Evolutionary conservation across 768 basidiomycete genomes (phyloP).

Genomic region (Lactarius trivialis): DNA sequence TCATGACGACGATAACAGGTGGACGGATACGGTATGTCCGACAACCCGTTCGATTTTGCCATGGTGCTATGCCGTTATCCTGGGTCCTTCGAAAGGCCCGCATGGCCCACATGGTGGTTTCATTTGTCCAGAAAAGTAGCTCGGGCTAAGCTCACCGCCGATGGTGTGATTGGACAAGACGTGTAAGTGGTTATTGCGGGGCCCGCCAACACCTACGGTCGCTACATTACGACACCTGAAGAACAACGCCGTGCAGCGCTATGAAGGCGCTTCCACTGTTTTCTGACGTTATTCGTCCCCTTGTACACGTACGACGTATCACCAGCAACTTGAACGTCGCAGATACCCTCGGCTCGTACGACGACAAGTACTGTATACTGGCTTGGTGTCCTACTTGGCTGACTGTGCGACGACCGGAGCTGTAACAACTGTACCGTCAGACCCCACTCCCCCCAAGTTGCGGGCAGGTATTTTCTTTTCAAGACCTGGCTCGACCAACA

Average conservation of each 20-base stretch:
- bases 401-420: constrained; percentile 36
- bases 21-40: constrained; percentile 56
- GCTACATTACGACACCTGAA: constrained; percentile 67
- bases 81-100: background rate
- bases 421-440: constrained; percentile 46
- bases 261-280: constrained; percentile 76
- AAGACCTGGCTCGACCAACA: no score
- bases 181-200: constrained; percentile 75
- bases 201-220: constrained; percentile 76
- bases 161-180: constrained; percentile 54
- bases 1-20: constrained; percentile 80
- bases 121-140: constrained; percentile 49
- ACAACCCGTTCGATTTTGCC: constrained; percentile 4
- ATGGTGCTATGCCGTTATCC: constrained; percentile 8
- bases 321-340: constrained; percentile 5
- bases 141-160: constrained; percentile 55
- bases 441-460: constrained; percentile 58
- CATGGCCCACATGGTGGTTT: background rate
- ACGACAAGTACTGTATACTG: constrained; percentile 55
- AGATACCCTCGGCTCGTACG: constrained; percentile 78
- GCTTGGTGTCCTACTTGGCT: constrained; percentile 56
- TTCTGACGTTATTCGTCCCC: constrained; percentile 61
- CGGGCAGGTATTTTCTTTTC: no score
- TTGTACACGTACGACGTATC: constrained; percentile 5
- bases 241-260: constrained; percentile 70